Evolutionary conservation across 2,329 filamentous ascomycete species (phyloP), one percentile per base, ranked within the genome.

Genomic region (Alternaria alternata): DNA sequence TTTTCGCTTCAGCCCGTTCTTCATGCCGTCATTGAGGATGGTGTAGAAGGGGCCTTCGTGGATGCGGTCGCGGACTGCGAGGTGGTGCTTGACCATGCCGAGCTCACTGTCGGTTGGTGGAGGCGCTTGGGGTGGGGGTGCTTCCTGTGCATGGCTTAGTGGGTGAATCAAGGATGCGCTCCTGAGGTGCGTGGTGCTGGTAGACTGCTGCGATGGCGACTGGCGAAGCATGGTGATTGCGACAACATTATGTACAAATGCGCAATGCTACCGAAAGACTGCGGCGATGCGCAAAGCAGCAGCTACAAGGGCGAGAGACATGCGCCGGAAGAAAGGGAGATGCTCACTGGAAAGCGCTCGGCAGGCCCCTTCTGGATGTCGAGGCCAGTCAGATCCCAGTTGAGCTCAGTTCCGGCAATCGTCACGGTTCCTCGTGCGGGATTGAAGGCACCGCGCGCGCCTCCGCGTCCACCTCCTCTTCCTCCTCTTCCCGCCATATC

Each of bases 21-120:
- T 81, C 78, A 67, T 80, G 57, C 82, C 80, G 71, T 85, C 78
- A 59, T 80, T 83, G 5, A 87, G 79, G 18, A 86, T 80, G 0
- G 85, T 84, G 75, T 87, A 89, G 63, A 87, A 84, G 0, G 87
- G 86, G 0, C 87, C 87, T 47, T 88, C 84, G 67, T 87, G 86
- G 58, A 86, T 83, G 44, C 80, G 80, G 47, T 85, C 83, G 64
- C 85, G 85, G 5, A 88, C 75, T 1, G 75, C 75, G 7, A 85
- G 82, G 68, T 85, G 86, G 59, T 81, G 74, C 52, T 83, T 78
- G 51, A 87, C 79, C 61, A 83, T 79, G 5, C 70, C 70, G 56
- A 78, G 77, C 76, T 89, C 87, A 48, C 69, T 63, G 9, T 67
- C 66, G 39, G 75, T 78, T n/a, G 82, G 74, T 14, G 82, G 74